phyloP scores from a whole-genome alignment of 2,329 filamentous ascomycete species.

The Calonectria pauciramosa region DNA sequence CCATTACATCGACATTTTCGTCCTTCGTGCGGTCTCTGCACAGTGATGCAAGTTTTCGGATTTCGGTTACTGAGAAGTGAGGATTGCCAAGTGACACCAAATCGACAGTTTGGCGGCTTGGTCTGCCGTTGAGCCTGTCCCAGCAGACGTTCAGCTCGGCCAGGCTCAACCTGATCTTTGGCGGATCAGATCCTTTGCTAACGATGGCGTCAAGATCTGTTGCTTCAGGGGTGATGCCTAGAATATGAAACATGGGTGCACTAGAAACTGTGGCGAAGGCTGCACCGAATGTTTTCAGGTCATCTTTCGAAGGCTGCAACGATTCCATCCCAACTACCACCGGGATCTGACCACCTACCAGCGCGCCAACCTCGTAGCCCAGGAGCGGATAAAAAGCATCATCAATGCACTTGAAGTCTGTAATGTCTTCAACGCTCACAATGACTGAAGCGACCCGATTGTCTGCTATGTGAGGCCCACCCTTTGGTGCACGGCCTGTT shows the following conservation, averaged over 20 bases:
- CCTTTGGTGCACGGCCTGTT: slow-evolving; percentile 34
- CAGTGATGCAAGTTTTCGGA: slow-evolving; percentile 11
- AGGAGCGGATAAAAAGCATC: slow-evolving; percentile 38
- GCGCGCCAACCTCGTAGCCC: slow-evolving; percentile 33
- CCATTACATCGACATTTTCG: not conserved
- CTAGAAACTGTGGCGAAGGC: slow-evolving; percentile 39
- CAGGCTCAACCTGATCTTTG: slow-evolving; percentile 8
- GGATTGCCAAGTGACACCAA: slow-evolving; percentile 37
- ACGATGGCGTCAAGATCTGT: not conserved
- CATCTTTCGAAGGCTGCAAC: slow-evolving; percentile 27
- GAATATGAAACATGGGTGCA: slow-evolving; percentile 41
- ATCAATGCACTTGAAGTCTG: not conserved
- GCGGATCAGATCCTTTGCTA: not conserved
- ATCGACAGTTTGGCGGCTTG: slow-evolving; percentile 10
- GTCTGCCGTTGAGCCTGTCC: slow-evolving; percentile 30
- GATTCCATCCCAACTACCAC: slow-evolving; percentile 30
- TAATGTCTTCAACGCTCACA: not conserved
- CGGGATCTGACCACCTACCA: slow-evolving; percentile 31
- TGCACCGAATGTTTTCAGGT: slow-evolving; percentile 37
- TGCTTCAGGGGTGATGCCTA: slow-evolving; percentile 36
- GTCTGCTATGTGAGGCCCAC: slow-evolving; percentile 25
- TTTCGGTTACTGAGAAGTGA: slow-evolving; percentile 35
- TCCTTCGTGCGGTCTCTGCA: not conserved
- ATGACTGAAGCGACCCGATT: slow-evolving; percentile 28
- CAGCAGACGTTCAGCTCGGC: slow-evolving; percentile 19